Base-by-base conservation (phyloP, 225 moss, liverwort and hornwort species). In the Lunularia cruciata region DNA sequence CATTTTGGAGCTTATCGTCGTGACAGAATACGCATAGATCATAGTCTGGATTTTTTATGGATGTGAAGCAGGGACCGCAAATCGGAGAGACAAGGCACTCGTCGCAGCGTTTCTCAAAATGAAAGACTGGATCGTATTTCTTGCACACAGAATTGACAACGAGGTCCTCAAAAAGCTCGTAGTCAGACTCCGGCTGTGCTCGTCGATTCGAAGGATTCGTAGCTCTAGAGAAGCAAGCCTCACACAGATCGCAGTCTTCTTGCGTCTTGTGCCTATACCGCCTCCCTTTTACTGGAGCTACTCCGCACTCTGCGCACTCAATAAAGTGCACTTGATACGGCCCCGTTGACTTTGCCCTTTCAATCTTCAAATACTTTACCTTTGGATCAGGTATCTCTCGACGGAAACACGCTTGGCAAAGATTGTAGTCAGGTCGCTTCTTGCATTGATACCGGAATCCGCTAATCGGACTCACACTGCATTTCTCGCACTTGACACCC, bases 321-420 rank as follows among this genome's bases (percentile, higher is more conserved):
- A 77, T 60, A 48, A 71, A 77, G 19, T 42, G 57, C 11, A 77
- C 65, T 46, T 77, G 76, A 60, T 53, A 77, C 22, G 76, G 76
- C 22, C 37, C 58, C 1, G 71, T 65, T 0, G 33, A 36, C 38
- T 49, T 48, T n/a, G 34, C 45, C 51, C 76, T 57, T 30, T 53
- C 71, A 9, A 72, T 67, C 66, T 40, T 71, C 47, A 77, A 11
- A 37, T 65, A 77, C 45, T 57, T 43, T 2, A 56, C 48, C 25
- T 72, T 71, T 7, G 65, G 47, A 38, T 39, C 65, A 3, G 65
- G 59, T 13, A 71, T 47, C 42, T 71, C 71, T 38, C 40, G 27
- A 39, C 71, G 71, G 52, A 77, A 64, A 54, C 76, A 77, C 1
- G 57, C 40, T 23, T 71, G 57, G 49, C 76, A 77, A 14, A 77